Percentiles rank a stretch among this genome's conserved stretches.
Evolutionary conservation across 371 early-diverging fungal species (phyloP).

Genomic region (Sporodiniella umbellata): DNA sequence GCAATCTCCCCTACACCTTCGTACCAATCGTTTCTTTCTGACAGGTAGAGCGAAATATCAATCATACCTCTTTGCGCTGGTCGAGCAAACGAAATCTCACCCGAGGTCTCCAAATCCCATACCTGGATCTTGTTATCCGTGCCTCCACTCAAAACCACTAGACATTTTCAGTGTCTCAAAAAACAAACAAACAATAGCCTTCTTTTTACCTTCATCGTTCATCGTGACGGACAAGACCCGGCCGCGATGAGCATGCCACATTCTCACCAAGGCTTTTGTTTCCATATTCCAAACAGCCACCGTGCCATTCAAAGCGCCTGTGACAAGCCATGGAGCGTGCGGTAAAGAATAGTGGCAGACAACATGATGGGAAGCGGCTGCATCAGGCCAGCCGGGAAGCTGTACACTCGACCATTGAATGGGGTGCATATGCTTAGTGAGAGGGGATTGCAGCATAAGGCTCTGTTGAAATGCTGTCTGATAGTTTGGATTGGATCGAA

Average conservation of each 20-base stretch:
- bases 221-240: constrained; percentile 56
- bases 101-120: constrained; percentile 42
- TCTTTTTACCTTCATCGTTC: constrained; percentile 42
- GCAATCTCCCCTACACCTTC: constrained; percentile 55
- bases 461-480: constrained; percentile 17
- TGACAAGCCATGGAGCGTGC: constrained; percentile 41
- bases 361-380: constrained; percentile 28
- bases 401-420: neutral
- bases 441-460: constrained; percentile 31
- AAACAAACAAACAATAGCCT: neutral
- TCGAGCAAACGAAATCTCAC: neutral
- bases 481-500: constrained; percentile 58
- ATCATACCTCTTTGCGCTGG: constrained; percentile 37
- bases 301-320: constrained; percentile 54
- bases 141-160: constrained; percentile 56
- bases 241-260: constrained; percentile 54
- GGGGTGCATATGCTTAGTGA: constrained; percentile 8
- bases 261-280: constrained; percentile 22
- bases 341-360: constrained; percentile 49
- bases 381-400: constrained; percentile 2
- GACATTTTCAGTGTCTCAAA: neutral
- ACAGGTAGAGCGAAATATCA: constrained; percentile 37
- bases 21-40: constrained; percentile 48
- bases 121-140: constrained; percentile 55
- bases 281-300: constrained; percentile 51